Evolutionary conservation across 352 stramenopile species (phyloP).

Genomic region (Phytopythium boreale): DNA sequence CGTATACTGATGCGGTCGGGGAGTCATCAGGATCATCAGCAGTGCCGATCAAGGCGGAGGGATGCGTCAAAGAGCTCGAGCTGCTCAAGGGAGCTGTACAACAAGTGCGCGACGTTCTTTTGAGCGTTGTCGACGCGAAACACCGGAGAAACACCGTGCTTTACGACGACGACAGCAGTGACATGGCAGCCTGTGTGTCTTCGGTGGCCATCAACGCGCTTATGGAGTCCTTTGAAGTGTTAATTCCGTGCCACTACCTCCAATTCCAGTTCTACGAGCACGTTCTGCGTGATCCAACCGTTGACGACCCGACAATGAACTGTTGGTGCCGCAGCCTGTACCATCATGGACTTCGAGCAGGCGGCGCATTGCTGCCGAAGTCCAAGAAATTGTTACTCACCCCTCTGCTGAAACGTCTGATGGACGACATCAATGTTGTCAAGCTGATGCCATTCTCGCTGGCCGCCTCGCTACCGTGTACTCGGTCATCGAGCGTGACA

Average conservation of each 20-base stretch:
- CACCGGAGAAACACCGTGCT: conserved; percentile 10
- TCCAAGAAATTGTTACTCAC: conserved; percentile 41
- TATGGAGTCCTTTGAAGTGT: conserved; percentile 84
- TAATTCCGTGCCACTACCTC: conserved; percentile 79
- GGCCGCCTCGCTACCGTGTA: background rate
- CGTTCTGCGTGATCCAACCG: conserved; percentile 18
- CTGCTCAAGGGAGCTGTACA: background rate
- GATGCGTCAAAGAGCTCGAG: background rate
- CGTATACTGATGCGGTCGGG: background rate
- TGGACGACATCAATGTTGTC: conserved; percentile 55
- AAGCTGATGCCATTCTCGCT: conserved; percentile 29
- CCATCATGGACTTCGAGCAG: background rate
- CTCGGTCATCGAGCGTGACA: background rate
- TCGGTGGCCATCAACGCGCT: conserved; percentile 54
- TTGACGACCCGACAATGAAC: background rate
- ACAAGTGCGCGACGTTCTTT: conserved; percentile 21
- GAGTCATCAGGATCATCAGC: background rate
- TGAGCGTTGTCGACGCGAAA: conserved; percentile 28
- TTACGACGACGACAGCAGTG: background rate
- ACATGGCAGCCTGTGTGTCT: conserved; percentile 3
- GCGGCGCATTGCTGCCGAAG: conserved; percentile 9
- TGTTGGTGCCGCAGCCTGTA: background rate
- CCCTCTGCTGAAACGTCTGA: conserved; percentile 59
- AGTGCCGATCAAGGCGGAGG: background rate
- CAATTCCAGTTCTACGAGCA: conserved; percentile 61